Base-by-base conservation (phyloP, 768 basidiomycete genomes). In the Termitomyces sp. region DNA sequence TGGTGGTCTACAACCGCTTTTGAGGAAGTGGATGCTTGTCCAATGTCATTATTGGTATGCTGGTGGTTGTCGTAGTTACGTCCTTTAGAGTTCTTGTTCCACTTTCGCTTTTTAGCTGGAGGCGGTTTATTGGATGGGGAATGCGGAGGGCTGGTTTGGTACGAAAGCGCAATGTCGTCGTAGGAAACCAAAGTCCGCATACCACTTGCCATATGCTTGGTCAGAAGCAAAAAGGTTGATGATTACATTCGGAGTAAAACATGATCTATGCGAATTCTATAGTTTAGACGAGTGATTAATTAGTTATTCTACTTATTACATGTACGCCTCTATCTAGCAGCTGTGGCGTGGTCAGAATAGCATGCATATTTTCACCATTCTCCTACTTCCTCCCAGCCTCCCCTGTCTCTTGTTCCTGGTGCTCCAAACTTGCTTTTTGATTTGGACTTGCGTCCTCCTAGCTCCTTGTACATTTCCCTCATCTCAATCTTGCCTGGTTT, bases 401-500 rank as follows among this genome's bases (percentile, higher is more conserved):
- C 91, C 66, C 81, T 88, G 67, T 95, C 93, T 68, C 90, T 81
- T 53, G 76, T 70, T 8, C 80, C 80, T 2, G 78, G 67, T 57
- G 82, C 81, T 6, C 88, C 90, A 43, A 91, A 74, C 70, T 91
- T 93, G 40, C 78, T 76, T 75, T 96, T 97, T 16, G 69, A 73
- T 66, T 80, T 82, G 2, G 85, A 76, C 72, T 95, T 97, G 61
- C 94, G 80, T 16, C 94, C 94, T 20, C 88, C 89, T 10, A 95
- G 74, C 56, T 91, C 88, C 73, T 95, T 95, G 75, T 96, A 97
- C 80, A 88, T 86, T 65, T 88, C 89, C 42, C 94, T 82, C 88
- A 94, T 92, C 70, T 94, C 91, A 2, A 83, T 59, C 72, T 95
- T 96, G 49, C 83, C 82, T 30, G 90, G 92, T 20, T 72, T 76